These are phyloP conservation scores for Rhizoclosmatium sp. DNA, from an alignment of 192 early-diverging fungal species.

Conservation along the genomic window DNA sequence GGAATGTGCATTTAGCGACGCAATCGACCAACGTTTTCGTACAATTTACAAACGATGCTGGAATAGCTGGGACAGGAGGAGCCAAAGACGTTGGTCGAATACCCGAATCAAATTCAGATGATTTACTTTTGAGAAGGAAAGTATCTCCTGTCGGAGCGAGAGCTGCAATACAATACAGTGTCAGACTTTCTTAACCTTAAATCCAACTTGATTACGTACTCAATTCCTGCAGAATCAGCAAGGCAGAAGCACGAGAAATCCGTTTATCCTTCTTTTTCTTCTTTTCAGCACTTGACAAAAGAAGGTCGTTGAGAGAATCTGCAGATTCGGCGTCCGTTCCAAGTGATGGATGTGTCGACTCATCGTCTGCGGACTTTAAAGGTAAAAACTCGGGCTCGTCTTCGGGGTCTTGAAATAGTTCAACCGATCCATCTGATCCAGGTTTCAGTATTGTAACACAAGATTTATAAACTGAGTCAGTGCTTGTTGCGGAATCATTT, in stretches of 20 bases:
- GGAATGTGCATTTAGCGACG: not conserved
- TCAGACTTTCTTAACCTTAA: not conserved
- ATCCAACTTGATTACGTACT: not conserved
- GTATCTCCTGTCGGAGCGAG: constrained; percentile 33
- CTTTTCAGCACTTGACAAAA: not conserved
- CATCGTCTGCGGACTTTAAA: constrained; percentile 7
- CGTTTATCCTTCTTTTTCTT: constrained; percentile 1
- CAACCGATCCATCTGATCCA: not conserved
- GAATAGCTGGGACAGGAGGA: not conserved
- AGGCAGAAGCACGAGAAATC: constrained; percentile 15
- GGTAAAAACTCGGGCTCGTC: not conserved
- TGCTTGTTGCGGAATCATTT: not conserved
- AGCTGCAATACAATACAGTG: not conserved
- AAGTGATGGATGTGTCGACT: not conserved
- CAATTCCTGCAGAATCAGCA: constrained; percentile 32
- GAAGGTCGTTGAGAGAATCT: too few species aligned
- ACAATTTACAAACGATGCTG: not conserved
- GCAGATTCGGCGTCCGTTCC: not conserved
- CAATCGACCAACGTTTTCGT: not conserved
- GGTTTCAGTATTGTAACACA: not conserved
- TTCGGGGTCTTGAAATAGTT: not conserved
- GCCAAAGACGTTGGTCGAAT: not conserved
- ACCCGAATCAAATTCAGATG: not conserved
- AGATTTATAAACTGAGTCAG: constrained; percentile 1
- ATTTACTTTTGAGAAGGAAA: constrained; percentile 19